Conservation (phyloP, 805 yeast species). For the Priceomyces fermenticarens region DNA sequence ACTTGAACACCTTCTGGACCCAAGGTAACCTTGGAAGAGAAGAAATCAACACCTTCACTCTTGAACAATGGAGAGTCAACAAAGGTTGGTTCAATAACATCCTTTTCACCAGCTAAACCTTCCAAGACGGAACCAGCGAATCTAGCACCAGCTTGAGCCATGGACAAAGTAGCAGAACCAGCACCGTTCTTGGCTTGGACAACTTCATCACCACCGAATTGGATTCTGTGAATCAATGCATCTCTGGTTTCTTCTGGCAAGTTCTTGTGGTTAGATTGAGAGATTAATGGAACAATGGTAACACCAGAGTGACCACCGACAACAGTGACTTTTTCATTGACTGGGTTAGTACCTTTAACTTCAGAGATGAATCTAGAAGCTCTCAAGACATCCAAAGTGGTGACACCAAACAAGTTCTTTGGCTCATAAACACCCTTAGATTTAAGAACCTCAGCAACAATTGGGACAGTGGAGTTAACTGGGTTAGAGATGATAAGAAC, state of each 20-base stretch:
- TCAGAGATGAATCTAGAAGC: constrained; percentile 79
- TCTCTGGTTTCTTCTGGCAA: constrained; percentile 41
- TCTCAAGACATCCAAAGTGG: constrained; percentile 90
- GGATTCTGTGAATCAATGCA: constrained; percentile 77
- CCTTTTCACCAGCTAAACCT: constrained; percentile 63
- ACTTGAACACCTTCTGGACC: constrained; percentile 87
- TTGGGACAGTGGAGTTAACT: constrained; percentile 95
- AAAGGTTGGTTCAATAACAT: constrained; percentile 65
- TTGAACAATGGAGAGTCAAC: constrained; percentile 82
- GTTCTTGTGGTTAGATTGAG: constrained; percentile 71
- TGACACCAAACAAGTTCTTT: constrained; percentile 90
- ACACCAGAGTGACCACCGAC: constrained; percentile 98
- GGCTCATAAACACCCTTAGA: constrained; percentile 86
- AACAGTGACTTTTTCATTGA: constrained; percentile 73
- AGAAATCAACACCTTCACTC: constrained; percentile 91
- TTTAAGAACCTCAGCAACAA: constrained; percentile 90
- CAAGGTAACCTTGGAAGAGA: constrained; percentile 90
- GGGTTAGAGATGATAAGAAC: constrained; percentile 87
- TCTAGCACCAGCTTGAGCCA: constrained; percentile 90
- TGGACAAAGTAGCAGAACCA: constrained; percentile 89
- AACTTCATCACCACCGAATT: constrained; percentile 95
- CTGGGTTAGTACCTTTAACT: constrained; percentile 71
- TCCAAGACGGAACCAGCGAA: constrained; percentile 63
- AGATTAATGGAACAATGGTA: constrained; percentile 90
- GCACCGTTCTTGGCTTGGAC: constrained; percentile 92